phyloP scores from a whole-genome alignment of 2,329 filamentous ascomycete genomes.

The Fusarium sp. region DNA sequence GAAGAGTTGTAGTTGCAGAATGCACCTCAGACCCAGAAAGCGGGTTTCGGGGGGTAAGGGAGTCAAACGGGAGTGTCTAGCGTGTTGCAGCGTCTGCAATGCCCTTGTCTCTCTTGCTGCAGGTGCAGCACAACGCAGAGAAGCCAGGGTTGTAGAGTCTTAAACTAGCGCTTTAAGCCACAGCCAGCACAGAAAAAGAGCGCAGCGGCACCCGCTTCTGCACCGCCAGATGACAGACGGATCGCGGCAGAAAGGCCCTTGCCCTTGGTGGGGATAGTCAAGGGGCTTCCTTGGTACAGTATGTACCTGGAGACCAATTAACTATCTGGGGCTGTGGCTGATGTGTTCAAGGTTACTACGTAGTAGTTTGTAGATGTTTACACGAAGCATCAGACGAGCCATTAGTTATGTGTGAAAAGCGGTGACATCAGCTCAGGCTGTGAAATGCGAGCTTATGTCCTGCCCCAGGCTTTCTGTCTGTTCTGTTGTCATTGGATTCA shows the following conservation, averaged over 20 bases:
- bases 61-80: slow-evolving; percentile 5
- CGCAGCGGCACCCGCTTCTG: slow-evolving; percentile 2
- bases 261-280: slow-evolving; percentile 17
- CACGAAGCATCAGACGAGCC: not conserved
- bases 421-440: slow-evolving; percentile 30
- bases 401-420: not conserved
- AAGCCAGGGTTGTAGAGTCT: slow-evolving; percentile 17
- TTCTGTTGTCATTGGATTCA: slow-evolving; percentile 23
- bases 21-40: slow-evolving; percentile 37
- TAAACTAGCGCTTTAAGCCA: slow-evolving; percentile 36
- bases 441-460: slow-evolving; percentile 13
- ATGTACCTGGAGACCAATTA: slow-evolving; percentile 18
- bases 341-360: slow-evolving; percentile 12
- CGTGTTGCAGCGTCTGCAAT: slow-evolving; percentile 36
- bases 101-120: slow-evolving; percentile 24
- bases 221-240: slow-evolving; percentile 4
- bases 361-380: slow-evolving; percentile 38
- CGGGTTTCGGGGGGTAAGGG: slow-evolving; percentile 40
- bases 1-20: slow-evolving; percentile 37
- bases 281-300: slow-evolving; percentile 17
- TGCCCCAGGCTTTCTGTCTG: not conserved
- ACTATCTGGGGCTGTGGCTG: slow-evolving; percentile 24
- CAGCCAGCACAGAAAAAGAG: slow-evolving; percentile 10
- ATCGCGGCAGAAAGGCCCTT: slow-evolving; percentile 30
- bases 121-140: slow-evolving; percentile 12